These are phyloP conservation scores for Sporothrix globosa DNA, from an alignment of 2,329 filamentous ascomycete species.

Conservation along the genomic window DNA sequence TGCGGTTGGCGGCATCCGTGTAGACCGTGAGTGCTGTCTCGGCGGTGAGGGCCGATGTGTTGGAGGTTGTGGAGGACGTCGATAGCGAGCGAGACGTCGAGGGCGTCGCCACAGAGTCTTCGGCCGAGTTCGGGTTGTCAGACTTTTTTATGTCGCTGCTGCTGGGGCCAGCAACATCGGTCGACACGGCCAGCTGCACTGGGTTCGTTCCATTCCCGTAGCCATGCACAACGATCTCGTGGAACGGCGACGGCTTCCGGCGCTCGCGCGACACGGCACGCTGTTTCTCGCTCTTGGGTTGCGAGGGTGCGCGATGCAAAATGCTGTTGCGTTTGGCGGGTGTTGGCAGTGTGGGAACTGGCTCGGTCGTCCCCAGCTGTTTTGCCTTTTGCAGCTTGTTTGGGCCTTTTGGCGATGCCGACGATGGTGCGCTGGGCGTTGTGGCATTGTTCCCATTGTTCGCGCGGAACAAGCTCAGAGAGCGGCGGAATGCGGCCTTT, in stretches of 20 bases:
- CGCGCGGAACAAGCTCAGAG: conserved; percentile 43
- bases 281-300: not conserved
- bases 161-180: not conserved
- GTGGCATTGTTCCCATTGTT: conserved; percentile 18
- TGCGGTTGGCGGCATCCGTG: not conserved
- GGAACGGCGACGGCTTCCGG: conserved; percentile 41
- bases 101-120: conserved; percentile 19
- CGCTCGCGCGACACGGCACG: not conserved
- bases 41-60: conserved; percentile 31
- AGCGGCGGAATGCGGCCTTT: conserved; percentile 42
- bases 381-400: conserved; percentile 16
- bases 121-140: not conserved
- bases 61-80: conserved; percentile 38
- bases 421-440: not conserved
- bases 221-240: conserved; percentile 57
- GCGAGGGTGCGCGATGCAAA: conserved; percentile 7
- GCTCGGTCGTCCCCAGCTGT: conserved; percentile 1
- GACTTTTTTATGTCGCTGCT: not conserved
- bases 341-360: not conserved
- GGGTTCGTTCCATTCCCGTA: conserved; percentile 58
- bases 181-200: conserved; percentile 21
- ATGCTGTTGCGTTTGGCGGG: conserved; percentile 20
- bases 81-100: conserved; percentile 37
- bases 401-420: not conserved
- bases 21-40: conserved; percentile 26